A percentile compares a stretch with the other conserved stretches of the same genome.
Conservation (phyloP, 352 stramenopile genomes). For the Sclerospora graminicola region DNA sequence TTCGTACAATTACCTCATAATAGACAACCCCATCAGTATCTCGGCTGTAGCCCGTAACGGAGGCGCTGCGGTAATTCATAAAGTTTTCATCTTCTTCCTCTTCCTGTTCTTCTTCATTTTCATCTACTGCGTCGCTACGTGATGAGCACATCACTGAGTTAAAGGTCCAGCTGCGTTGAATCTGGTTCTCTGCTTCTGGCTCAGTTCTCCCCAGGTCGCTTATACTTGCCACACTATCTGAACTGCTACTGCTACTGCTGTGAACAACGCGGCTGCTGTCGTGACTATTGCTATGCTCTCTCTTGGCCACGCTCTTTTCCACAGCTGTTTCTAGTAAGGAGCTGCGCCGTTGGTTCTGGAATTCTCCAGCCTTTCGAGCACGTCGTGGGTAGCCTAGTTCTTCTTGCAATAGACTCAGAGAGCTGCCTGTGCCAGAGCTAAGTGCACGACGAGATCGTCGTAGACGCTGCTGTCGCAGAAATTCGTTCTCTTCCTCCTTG, state of each 20-base stretch:
- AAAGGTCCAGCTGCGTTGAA: conserved; percentile 18
- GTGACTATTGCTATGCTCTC: conserved; percentile 14
- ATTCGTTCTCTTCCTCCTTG: conserved; percentile 19
- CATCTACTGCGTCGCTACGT: conserved; percentile 10
- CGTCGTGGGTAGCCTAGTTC: conserved; percentile 62
- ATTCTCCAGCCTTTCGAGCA: conserved; percentile 1
- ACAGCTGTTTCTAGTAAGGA: conserved; percentile 27
- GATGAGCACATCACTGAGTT: conserved; percentile 17
- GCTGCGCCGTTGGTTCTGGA: conserved; percentile 17
- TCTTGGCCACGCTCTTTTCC: conserved; percentile 18
- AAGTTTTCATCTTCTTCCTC: conserved; percentile 65
- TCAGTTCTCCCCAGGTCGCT: conserved; percentile 12
- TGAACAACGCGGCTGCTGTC: conserved; percentile 6
- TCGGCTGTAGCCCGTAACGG: conserved; percentile 61
- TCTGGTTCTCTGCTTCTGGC: conserved; percentile 20
- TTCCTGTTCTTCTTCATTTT: conserved; percentile 4
- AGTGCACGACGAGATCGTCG: conserved; percentile 35
- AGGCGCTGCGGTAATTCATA: conserved; percentile 51
- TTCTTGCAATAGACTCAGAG: conserved; percentile 52
- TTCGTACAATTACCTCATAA: conserved; percentile 71
- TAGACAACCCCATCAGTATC: conserved; percentile 68
- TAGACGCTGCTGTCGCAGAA: conserved; percentile 14
- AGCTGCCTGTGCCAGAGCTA: conserved; percentile 36
- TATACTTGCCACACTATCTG: conserved; percentile 10
- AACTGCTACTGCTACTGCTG: conserved; percentile 15